These are phyloP conservation scores for Leucoagaricus sp. DNA, from an alignment of 1,284 basidiomycete genomes.

Conservation along the genomic window DNA sequence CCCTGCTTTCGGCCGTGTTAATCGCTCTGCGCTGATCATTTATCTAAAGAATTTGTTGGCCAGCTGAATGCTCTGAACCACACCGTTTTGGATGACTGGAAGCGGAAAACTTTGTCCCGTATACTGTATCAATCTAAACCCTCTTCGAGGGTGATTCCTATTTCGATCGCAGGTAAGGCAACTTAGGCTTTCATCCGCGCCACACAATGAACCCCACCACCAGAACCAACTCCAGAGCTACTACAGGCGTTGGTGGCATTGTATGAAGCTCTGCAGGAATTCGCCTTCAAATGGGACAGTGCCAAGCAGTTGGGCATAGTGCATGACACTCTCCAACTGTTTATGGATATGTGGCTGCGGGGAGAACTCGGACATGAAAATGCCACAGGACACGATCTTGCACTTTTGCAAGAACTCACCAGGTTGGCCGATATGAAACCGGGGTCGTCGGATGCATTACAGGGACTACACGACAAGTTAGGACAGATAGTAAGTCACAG, in stretches of 20 bases:
- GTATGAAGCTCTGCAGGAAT: slow-evolving; percentile 52
- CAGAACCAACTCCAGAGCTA: slow-evolving; percentile 53
- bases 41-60: slow-evolving; percentile 22
- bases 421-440: slow-evolving; percentile 33
- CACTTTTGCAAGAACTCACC: slow-evolving; percentile 48
- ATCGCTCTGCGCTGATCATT: background rate
- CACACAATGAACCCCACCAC: background rate
- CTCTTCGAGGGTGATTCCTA: slow-evolving; percentile 7
- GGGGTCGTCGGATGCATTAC: slow-evolving; percentile 33
- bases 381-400: slow-evolving; percentile 42
- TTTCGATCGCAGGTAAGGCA: slow-evolving; percentile 16
- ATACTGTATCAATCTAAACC: slow-evolving; percentile 16
- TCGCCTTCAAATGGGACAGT: slow-evolving; percentile 46
- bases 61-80: slow-evolving; percentile 19
- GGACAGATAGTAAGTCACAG: slow-evolving; percentile 29
- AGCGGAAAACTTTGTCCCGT: slow-evolving; percentile 16
- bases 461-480: slow-evolving; percentile 32
- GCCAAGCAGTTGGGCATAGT: slow-evolving; percentile 35
- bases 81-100: slow-evolving; percentile 22
- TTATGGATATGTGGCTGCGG: slow-evolving; percentile 30
- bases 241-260: slow-evolving; percentile 55
- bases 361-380: slow-evolving; percentile 20
- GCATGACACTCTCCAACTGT: slow-evolving; percentile 40
- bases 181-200: background rate
- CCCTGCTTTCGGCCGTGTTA: background rate